phyloP scores from a whole-genome alignment of 1,139 yeast genomes.

The Candida neerlandica region DNA sequence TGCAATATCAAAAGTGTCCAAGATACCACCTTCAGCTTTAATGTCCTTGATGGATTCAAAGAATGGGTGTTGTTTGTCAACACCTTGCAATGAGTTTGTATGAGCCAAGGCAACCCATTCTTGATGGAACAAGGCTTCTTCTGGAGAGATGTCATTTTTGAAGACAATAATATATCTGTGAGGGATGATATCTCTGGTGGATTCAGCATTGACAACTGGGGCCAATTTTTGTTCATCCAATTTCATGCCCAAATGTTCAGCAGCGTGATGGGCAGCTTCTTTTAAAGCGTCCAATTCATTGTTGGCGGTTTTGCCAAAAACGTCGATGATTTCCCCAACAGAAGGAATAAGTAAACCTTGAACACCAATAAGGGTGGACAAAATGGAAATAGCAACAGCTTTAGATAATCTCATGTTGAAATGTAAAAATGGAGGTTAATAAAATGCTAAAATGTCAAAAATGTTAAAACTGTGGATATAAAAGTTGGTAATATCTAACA shows the following conservation, averaged over 20 bases:
- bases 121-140: conserved; percentile 61
- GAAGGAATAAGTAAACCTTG: conserved; percentile 69
- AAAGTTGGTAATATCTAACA: no score
- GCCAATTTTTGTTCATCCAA: conserved; percentile 32
- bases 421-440: background rate
- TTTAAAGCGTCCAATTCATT: conserved; percentile 12
- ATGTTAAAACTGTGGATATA: no score
- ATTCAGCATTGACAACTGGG: conserved; percentile 43
- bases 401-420: conserved; percentile 47
- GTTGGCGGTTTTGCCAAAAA: conserved; percentile 20
- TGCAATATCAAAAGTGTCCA: conserved; percentile 38
- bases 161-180: conserved; percentile 80
- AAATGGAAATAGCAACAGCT: conserved; percentile 52
- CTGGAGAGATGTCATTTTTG: conserved; percentile 58
- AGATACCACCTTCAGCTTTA: conserved; percentile 57
- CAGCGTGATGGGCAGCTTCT: conserved; percentile 18
- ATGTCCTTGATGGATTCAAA: conserved; percentile 32
- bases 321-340: conserved; percentile 46
- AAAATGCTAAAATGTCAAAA: no score
- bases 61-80: conserved; percentile 40
- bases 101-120: conserved; percentile 57
- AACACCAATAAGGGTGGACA: conserved; percentile 62
- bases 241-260: conserved; percentile 17
- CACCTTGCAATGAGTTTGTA: conserved; percentile 32
- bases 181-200: conserved; percentile 57